Percentiles rank a stretch among this genome's conserved stretches.
Conservation (phyloP, 2,329 filamentous ascomycete genomes). For the Clonostachys byssicola region DNA sequence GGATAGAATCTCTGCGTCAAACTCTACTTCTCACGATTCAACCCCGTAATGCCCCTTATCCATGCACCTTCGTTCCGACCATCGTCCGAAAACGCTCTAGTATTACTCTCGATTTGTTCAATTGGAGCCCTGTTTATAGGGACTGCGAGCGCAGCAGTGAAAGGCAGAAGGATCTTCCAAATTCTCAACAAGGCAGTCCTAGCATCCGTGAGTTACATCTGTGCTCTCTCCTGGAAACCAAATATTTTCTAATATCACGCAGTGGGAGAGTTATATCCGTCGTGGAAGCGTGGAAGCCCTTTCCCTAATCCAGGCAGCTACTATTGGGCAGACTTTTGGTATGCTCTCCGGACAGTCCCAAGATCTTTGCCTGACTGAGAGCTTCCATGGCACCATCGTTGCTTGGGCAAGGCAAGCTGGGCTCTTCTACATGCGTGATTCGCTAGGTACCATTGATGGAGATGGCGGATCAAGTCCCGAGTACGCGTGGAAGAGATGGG, state of each 20-base stretch:
- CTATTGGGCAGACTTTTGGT: constrained; percentile 1
- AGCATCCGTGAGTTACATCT: constrained; percentile 4
- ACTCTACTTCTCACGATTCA: constrained; percentile 11
- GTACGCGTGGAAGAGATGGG: constrained; percentile 1
- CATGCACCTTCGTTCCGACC: constrained; percentile 10
- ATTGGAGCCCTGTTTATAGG: constrained; percentile 27
- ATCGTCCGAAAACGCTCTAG: constrained; percentile 16
- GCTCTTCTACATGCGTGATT: not conserved
- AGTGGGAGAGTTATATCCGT: constrained; percentile 1
- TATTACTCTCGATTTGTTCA: constrained; percentile 28
- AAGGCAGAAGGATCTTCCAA: constrained; percentile 9
- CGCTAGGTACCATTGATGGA: not conserved
- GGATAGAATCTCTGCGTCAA: constrained; percentile 11
- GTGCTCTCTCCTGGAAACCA: not conserved
- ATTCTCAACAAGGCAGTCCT: constrained; percentile 8
- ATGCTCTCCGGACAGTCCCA: not conserved
- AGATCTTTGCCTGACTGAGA: not conserved
- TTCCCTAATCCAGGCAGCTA: not conserved
- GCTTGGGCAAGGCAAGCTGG: constrained; percentile 2
- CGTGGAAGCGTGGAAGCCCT: not conserved
- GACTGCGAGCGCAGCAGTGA: constrained; percentile 15
- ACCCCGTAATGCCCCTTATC: constrained; percentile 10
- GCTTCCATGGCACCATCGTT: not conserved
- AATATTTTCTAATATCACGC: not conserved
- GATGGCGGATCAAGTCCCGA: not conserved